These are phyloP conservation scores for Aspergillus cristatus DNA, from an alignment of 495 filamentous ascomycete genomes.

Conservation along the genomic window DNA sequence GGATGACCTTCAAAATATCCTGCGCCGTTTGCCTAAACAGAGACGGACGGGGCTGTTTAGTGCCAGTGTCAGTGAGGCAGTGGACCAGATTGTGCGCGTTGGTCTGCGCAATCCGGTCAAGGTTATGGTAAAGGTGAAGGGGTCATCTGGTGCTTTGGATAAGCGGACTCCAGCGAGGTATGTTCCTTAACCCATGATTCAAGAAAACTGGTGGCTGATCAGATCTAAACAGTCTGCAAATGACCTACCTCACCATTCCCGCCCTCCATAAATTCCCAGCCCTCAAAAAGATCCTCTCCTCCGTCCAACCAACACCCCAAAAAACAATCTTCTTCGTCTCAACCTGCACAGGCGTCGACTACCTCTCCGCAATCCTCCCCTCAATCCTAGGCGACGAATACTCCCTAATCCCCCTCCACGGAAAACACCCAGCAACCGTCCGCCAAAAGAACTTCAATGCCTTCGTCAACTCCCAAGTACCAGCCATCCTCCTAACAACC, in stretches of 20 bases:
- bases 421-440: slow-evolving; percentile 73
- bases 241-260: slow-evolving; percentile 72
- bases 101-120: slow-evolving; percentile 91
- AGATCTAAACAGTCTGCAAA: slow-evolving; percentile 56
- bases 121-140: slow-evolving; percentile 82
- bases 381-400: slow-evolving; percentile 50
- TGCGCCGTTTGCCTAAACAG: slow-evolving; percentile 82
- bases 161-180: slow-evolving; percentile 74
- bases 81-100: slow-evolving; percentile 84
- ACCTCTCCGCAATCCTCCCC: slow-evolving; percentile 70
- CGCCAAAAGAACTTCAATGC: slow-evolving; percentile 71
- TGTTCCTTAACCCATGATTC: not conserved
- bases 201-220: slow-evolving; percentile 1
- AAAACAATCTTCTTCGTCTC: slow-evolving; percentile 90
- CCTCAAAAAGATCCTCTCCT: slow-evolving; percentile 58
- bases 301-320: slow-evolving; percentile 60
- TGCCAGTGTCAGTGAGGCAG: slow-evolving; percentile 82
- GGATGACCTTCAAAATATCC: slow-evolving; percentile 76
- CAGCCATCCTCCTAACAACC: slow-evolving; percentile 77
- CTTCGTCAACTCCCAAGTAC: slow-evolving; percentile 57
- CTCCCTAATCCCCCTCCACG: slow-evolving; percentile 71
- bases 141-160: slow-evolving; percentile 64
- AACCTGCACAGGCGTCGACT: slow-evolving; percentile 92
- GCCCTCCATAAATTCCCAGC: slow-evolving; percentile 69
- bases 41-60: slow-evolving; percentile 89